These are phyloP conservation scores for Geranomyces variabilis DNA, from an alignment of 192 early-diverging fungal species.

Conservation along the genomic window DNA sequence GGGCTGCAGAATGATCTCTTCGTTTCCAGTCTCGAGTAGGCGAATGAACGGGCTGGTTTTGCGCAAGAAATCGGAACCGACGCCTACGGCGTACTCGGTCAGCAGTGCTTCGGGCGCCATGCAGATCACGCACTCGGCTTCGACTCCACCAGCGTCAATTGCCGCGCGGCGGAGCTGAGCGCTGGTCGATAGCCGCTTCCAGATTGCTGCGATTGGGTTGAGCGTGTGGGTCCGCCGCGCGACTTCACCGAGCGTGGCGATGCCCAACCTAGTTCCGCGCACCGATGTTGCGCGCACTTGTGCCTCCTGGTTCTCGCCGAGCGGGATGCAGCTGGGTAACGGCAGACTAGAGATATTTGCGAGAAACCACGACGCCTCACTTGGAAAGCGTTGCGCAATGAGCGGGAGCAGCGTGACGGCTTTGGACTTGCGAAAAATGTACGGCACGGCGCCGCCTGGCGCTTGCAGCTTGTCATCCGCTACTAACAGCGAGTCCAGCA, in stretches of 20 bases:
- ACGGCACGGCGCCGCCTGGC: constrained; percentile 32
- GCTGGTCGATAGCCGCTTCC: constrained; percentile 34
- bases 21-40: constrained; percentile 42
- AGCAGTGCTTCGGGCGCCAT: constrained; percentile 44
- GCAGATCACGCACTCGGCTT: constrained; percentile 47
- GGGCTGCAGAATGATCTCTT: constrained; percentile 46
- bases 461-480: constrained; percentile 41
- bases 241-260: constrained; percentile 34
- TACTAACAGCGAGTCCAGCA: constrained; percentile 41
- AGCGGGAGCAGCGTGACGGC: constrained; percentile 39
- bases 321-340: constrained; percentile 44
- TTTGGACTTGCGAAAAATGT: constrained; percentile 41
- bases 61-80: constrained; percentile 20
- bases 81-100: constrained; percentile 32
- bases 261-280: constrained; percentile 39
- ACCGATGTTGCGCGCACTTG: constrained; percentile 41
- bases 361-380: constrained; percentile 49
- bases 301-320: constrained; percentile 35
- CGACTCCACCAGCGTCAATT: constrained; percentile 32
- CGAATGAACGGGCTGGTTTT: constrained; percentile 47
- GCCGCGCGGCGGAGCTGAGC: constrained; percentile 40
- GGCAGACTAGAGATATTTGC: constrained; percentile 44
- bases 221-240: constrained; percentile 18
- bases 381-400: constrained; percentile 43
- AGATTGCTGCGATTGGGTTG: constrained; percentile 31